Base-by-base conservation (phyloP, 2,329 filamentous ascomycete species). In the Colletotrichum abscissum region DNA sequence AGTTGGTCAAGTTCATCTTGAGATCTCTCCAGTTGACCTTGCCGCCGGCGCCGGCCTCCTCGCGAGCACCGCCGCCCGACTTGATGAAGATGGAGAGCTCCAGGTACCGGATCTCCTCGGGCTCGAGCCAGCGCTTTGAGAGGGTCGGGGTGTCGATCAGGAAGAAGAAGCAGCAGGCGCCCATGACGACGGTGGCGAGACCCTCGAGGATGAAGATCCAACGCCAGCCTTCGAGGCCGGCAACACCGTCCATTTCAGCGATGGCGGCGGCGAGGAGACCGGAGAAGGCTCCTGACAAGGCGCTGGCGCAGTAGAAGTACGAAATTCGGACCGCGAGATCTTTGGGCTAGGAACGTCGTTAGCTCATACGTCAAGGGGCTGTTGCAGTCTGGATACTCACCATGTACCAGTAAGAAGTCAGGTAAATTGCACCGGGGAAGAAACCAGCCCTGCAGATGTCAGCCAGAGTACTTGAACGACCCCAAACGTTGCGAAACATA, bases 301-400 rank as follows among this genome's bases (percentile, higher is more conserved):
- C 91, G 0, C 92, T 92, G 0, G 91, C 91, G 4, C 90, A 92
- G 83, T 93, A 94, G 83, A 93, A 93, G 42, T 93, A 89, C 2
- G 92, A 55, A 92, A 90, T 89, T 73, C 78, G 65, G 63, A 76
- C 16, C 74, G 74, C 66, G 60, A 77, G n/a, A 75, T 70, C 73
- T 76, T 85, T 75, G 9, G 76, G 76, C 76, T 80, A 93, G 85
- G 60, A 76, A 76, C 26, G 76, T 76, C 79, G 42, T 49, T 49
- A 49, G 42, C 4, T 4, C 3, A 22, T 9, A 0, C 6, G 4
- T 19, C 19, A 49, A 49, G 19, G 3, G 42, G 3, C 8, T 8
- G 8, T 49, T 22, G 3, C 19, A 11, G 19, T 9, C 3, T 49
- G 42, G 42, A 3, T 11, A 22, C 42, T 49, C 42, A 49, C 42